A percentile compares a stretch with the other conserved stretches of the same genome.
phyloP scores from a whole-genome alignment of 495 filamentous ascomycete species.

The Daldinia loculata region DNA sequence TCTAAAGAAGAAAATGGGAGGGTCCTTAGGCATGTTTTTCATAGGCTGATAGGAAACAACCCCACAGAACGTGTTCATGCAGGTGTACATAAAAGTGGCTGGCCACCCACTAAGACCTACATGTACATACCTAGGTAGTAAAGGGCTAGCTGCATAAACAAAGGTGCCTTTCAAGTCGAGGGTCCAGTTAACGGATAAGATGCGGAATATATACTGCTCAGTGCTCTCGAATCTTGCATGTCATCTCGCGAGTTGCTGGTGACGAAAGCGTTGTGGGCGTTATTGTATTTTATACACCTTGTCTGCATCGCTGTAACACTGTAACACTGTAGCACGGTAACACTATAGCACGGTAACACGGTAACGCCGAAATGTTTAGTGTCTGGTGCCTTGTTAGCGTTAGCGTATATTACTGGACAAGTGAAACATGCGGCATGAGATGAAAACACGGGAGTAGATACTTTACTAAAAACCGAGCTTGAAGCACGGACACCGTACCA shows the following conservation, averaged over 20 bases:
- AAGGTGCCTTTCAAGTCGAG: conserved; percentile 9
- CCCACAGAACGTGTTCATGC: conserved; percentile 39
- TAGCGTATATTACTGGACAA: conserved; percentile 6
- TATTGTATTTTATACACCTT: conserved; percentile 3
- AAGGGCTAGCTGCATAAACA: conserved; percentile 37
- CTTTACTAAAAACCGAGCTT: conserved; percentile 6
- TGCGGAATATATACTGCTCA: too few relatives aligned
- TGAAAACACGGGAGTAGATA: conserved; percentile 4
- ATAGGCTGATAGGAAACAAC: conserved; percentile 25
- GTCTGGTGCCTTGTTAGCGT: conserved; percentile 2
- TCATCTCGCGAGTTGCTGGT: conserved; percentile 1
- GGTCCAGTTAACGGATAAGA: not conserved
- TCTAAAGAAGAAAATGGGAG: conserved; percentile 31
- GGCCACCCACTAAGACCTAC: conserved; percentile 9
- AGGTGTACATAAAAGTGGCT: conserved; percentile 20
- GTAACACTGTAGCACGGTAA: too few relatives aligned
- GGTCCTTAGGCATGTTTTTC: conserved; percentile 10
- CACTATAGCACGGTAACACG: conserved; percentile 5
- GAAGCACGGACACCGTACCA: conserved; percentile 28
- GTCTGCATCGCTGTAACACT: too few relatives aligned
- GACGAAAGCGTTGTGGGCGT: not conserved
- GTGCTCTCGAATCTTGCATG: conserved; percentile 19
- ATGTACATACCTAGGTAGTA: too few relatives aligned
- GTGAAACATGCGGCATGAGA: conserved; percentile 20
- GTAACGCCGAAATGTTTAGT: conserved; percentile 15